These are phyloP conservation scores for Kwoniella botswanensis DNA, from an alignment of 768 basidiomycete species.

Conservation along the genomic window DNA sequence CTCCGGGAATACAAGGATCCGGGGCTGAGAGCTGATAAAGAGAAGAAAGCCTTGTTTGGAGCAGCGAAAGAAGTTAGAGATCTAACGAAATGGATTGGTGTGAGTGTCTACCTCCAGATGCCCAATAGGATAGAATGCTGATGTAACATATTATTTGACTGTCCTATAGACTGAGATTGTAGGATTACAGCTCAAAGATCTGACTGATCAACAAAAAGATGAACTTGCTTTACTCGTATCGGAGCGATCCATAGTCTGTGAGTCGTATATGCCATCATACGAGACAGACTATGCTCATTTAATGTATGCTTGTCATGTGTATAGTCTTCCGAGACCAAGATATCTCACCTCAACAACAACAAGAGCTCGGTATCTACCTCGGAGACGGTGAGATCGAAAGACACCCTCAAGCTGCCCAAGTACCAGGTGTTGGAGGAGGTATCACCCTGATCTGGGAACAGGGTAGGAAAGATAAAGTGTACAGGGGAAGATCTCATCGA, in stretches of 20 bases:
- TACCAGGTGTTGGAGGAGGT: conserved; percentile 53
- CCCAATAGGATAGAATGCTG: too few species aligned
- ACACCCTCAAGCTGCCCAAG: conserved; percentile 57
- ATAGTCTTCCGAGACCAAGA: conserved; percentile 58
- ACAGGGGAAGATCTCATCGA: conserved; percentile 23
- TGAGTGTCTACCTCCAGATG: conserved; percentile 28
- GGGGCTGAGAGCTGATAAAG: conserved; percentile 70
- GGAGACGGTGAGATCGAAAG: conserved; percentile 55
- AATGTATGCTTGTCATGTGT: background rate
- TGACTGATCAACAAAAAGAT: conserved; percentile 72
- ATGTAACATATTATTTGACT: too few species aligned
- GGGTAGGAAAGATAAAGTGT: conserved; percentile 34
- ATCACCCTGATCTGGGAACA: conserved; percentile 53
- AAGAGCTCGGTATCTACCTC: conserved; percentile 50
- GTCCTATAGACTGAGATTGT: conserved; percentile 75
- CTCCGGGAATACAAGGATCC: conserved; percentile 63
- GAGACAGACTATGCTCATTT: background rate
- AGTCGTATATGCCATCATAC: background rate
- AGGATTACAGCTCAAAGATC: conserved; percentile 74
- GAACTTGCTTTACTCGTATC: conserved; percentile 62
- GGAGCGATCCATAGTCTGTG: conserved; percentile 52
- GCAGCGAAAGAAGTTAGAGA: conserved; percentile 72
- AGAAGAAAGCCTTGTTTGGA: conserved; percentile 69
- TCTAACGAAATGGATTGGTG: conserved; percentile 70
- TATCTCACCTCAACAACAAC: conserved; percentile 55